A percentile compares a stretch with the other conserved stretches of the same genome.
Evolutionary conservation across 768 basidiomycete genomes (phyloP).

Genomic region (Lentinus brumalis): DNA sequence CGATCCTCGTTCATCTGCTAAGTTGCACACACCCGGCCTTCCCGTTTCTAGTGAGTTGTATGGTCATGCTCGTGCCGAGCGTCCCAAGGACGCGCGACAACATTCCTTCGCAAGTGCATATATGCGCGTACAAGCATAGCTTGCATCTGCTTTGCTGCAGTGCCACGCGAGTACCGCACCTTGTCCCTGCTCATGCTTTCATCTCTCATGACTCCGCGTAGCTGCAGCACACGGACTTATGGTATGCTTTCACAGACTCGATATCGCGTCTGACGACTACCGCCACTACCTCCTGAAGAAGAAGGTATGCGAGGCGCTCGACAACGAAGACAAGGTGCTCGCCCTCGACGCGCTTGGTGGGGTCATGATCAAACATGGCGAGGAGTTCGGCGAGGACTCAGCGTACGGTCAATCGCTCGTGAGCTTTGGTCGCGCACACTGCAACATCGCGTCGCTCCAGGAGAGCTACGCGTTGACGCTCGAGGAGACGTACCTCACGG

Average conservation of each 20-base stretch:
- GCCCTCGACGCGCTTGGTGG: conserved; percentile 80
- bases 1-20: too few species aligned
- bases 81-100: too few species aligned
- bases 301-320: conserved; percentile 63
- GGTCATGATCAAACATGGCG: conserved; percentile 85
- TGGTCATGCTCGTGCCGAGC: too few species aligned
- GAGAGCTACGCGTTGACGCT: conserved; percentile 77
- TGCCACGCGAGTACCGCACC: too few species aligned
- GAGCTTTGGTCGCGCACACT: conserved; percentile 80
- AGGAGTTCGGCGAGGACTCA: conserved; percentile 78
- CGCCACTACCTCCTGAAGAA: conserved; percentile 74
- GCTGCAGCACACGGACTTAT: too few species aligned
- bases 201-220: too few species aligned
- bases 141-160: too few species aligned
- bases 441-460: conserved; percentile 82
- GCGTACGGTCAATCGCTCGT: conserved; percentile 71
- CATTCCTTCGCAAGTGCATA: too few species aligned
- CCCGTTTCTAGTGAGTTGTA: too few species aligned
- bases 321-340: conserved; percentile 69
- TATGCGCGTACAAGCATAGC: too few species aligned
- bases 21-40: too few species aligned
- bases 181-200: too few species aligned
- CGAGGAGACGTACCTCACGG: conserved; percentile 69
- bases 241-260: conserved; percentile 49
- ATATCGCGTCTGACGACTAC: conserved; percentile 71